Evolutionary conservation across 2,329 filamentous ascomycete species (phyloP), one percentile per base, ranked within the genome.

Genomic region (Epichloe gansuensis): DNA sequence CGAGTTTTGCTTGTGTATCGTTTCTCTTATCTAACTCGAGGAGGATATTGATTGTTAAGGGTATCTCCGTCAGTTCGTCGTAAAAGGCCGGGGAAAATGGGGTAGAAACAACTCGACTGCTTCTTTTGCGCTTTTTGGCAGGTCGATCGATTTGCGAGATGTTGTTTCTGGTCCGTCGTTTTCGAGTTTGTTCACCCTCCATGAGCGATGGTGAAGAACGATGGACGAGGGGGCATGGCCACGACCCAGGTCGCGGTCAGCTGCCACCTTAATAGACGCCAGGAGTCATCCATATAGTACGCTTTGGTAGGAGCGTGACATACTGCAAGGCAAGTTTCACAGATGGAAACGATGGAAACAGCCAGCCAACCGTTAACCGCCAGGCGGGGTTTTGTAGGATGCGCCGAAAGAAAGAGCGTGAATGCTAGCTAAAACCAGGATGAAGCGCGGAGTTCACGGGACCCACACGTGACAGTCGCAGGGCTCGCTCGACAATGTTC

Each of bases 1-100:
- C 25, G 4, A 37, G 21, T 21, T 41, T 42, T 51, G 34, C 11
- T 13, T 34, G 45, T n/a, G 7, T 21, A 15, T 54, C 37, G 54
- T 57, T 62, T 57, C 58, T 55, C 50, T 56, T 55, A 51, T 64
- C 56, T 48, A 62, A 56, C 54, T 65, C 63, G 53, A 53, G 59
- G 50, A 66, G 55, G 3, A 62, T 60, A 41, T 55, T 58, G 50
- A 50, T 53, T 25, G 60, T 63, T 28, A 65, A 55, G 54, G 54
- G 60, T 21, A 63, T 52, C 44, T 61, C 57, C 12, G 62, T 62
- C 34, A 66, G 50, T 4, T 56, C 57, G 43, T 65, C 61, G 53
- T 57, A 66, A 48, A 65, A 67, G 44, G 55, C 50, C 6, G 61
- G 59, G 13, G 62, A 53, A 41, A 58, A 61, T 44, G 53, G 61